Evolutionary conservation across 2,329 filamentous ascomycete genomes (phyloP), one percentile per base, ranked within the genome.

Genomic region (Neophaeococcomyces mojaviensis): DNA sequence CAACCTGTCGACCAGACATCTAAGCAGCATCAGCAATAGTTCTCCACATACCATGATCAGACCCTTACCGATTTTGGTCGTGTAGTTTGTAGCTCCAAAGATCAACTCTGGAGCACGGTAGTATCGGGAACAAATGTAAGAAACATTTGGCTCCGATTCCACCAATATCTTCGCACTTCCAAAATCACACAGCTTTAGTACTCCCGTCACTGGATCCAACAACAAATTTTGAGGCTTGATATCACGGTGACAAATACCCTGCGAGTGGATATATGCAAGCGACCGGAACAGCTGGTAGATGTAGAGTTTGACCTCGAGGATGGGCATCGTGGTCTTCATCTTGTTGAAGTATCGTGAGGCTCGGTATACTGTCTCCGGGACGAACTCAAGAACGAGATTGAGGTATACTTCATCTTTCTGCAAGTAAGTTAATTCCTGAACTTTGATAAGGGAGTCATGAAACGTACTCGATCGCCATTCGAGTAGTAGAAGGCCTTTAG

Each of bases 401-500:
- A 98, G 82, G 68, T 97, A 98, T 31, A 98, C 92, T 71, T 98
- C 92, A 68, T 98, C 92, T 74, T 96, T 90, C 86, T 92, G 56
- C 39, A 34, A 32, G 39, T 13, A 16, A 3, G 38, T 48, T 26
- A 40, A 28, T 16, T 15, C 31, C 4, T 18, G 39, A n/a, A 8
- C 32, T 20, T 15, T 22, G 16, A 3, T 16, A 13, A n/a, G n/a
- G 24, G 20, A 19, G 15, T 6, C 38, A 46, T 37, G 36, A 51
- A 44, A 72, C 77, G 59, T 81, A 98, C 92, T 68, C 92, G 82
- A 69, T 98, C 92, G 64, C 92, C 92, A 65, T 97, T 98, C 59
- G 90, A 96, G 72, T 97, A 98, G 73, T 96, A 98, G 72, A 98
- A 98, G 44, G 92, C 92, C 74, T 98, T 98, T 55, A 98, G 77